Conservation (phyloP, 352 stramenopile species). For the Phytophthora constricta region DNA sequence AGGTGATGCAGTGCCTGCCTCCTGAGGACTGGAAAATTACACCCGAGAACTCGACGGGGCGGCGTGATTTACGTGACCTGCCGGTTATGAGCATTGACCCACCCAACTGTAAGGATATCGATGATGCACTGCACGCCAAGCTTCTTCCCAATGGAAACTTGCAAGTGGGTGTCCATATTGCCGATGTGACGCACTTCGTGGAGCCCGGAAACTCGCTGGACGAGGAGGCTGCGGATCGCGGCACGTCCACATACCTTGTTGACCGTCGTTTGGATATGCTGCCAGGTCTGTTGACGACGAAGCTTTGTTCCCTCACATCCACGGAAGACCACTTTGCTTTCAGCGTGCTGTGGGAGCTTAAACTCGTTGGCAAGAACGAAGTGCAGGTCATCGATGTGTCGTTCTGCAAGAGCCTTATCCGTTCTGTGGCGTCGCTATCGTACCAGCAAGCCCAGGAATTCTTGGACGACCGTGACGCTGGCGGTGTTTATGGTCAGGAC, state of each 20-base stretch:
- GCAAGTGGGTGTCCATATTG: conserved; percentile 98
- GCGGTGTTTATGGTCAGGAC: conserved; percentile 46
- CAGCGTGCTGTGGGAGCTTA: conserved; percentile 80
- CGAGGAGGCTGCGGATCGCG: conserved; percentile 91
- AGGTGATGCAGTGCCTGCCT: conserved; percentile 93
- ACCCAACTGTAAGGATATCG: conserved; percentile 96
- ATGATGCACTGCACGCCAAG: conserved; percentile 97
- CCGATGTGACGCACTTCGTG: conserved; percentile 99
- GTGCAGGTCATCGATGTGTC: conserved; percentile 95
- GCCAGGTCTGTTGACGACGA: conserved; percentile 96
- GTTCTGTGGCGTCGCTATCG: conserved; percentile 95
- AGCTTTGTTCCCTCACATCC: conserved; percentile 95
- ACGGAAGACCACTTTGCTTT: conserved; percentile 86
- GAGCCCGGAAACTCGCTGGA: conserved; percentile 94
- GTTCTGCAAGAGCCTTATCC: conserved; percentile 99
- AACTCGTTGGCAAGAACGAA: conserved; percentile 63
- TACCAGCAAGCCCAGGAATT: conserved; percentile 98
- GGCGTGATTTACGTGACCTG: conserved; percentile 93
- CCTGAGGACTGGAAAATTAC: conserved; percentile 96
- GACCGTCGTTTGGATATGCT: conserved; percentile 99
- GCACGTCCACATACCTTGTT: conserved; percentile 98
- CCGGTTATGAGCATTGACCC: conserved; percentile 94
- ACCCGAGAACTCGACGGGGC: conserved; percentile 90
- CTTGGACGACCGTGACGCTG: conserved; percentile 89
- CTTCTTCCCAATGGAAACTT: conserved; percentile 93